A percentile compares a stretch with the other conserved stretches of the same genome.
Evolutionary conservation across 2,329 filamentous ascomycete genomes (phyloP).

Genomic region (Aureobasidium uvarum): DNA sequence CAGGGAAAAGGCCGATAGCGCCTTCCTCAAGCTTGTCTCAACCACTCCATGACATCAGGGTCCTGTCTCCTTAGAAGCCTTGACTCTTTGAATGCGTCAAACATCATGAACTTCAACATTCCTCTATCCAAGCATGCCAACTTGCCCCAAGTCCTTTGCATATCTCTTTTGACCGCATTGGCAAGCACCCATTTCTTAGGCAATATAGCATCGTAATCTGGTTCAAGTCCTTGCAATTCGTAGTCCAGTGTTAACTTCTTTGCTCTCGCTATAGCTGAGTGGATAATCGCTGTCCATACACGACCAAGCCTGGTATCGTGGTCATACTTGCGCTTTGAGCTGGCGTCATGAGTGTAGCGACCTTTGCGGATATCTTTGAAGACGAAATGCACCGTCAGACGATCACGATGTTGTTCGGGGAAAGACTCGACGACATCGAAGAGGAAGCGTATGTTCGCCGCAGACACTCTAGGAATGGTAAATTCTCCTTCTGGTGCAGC

Average conservation of each 20-base stretch:
- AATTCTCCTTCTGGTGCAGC: neutral
- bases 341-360: neutral
- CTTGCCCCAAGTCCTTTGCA: neutral
- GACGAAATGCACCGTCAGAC: neutral
- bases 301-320: neutral
- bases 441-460: neutral
- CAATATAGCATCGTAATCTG: neutral
- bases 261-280: neutral
- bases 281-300: neutral
- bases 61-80: neutral
- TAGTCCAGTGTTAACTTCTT: neutral
- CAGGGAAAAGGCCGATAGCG: too few relatives aligned
- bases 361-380: neutral
- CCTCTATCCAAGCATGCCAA: neutral
- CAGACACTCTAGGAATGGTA: neutral
- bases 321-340: neutral
- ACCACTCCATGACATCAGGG: neutral
- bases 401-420: neutral
- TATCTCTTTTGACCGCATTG: neutral
- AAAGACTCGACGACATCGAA: neutral
- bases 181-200: neutral
- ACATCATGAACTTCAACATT: constrained; percentile 7
- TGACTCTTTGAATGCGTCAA: constrained; percentile 1
- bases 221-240: neutral
- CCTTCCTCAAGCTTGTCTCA: neutral